Percentiles rank a stretch among this genome's conserved stretches.
Conservation (phyloP, 1,284 basidiomycete species). For the Rhodotorula sp. region DNA sequence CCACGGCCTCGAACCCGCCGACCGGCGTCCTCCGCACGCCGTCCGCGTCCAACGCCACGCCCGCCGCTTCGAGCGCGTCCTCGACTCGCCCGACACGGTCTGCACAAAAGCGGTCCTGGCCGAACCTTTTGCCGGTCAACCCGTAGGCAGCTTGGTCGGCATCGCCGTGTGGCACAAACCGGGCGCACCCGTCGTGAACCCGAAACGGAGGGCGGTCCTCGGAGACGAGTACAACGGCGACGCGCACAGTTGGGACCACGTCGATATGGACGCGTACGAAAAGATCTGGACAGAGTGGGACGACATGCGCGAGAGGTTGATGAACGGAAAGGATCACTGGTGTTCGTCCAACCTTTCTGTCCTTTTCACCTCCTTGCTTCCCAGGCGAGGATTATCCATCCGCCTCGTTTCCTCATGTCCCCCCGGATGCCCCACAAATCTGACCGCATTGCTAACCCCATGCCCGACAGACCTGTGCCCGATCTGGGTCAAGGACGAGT, state of each 20-base stretch:
- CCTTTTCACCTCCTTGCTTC: neutral
- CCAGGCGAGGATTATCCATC: too few relatives aligned
- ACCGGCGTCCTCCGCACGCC: conserved; percentile 17
- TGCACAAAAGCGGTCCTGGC: conserved; percentile 25
- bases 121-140: neutral
- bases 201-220: conserved; percentile 17
- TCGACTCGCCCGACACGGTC: conserved; percentile 7
- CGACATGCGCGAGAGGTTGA: conserved; percentile 10
- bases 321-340: conserved; percentile 26
- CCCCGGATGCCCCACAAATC: neutral
- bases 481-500: conserved; percentile 19
- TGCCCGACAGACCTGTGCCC: conserved; percentile 15
- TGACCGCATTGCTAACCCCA: neutral
- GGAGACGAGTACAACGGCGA: conserved; percentile 6
- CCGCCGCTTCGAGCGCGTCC: conserved; percentile 7
- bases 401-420: neutral
- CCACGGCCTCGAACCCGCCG: conserved; percentile 7
- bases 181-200: conserved; percentile 8
- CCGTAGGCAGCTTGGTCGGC: conserved; percentile 22
- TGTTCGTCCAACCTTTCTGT: conserved; percentile 2
- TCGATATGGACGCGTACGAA: conserved; percentile 23
- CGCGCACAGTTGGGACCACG: conserved; percentile 19
- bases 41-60: conserved; percentile 23
- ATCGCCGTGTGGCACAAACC: conserved; percentile 26
- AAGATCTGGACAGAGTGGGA: conserved; percentile 32